Base-by-base conservation (phyloP, 2,329 filamentous ascomycete genomes). In the Colletotrichum cuscutae region DNA sequence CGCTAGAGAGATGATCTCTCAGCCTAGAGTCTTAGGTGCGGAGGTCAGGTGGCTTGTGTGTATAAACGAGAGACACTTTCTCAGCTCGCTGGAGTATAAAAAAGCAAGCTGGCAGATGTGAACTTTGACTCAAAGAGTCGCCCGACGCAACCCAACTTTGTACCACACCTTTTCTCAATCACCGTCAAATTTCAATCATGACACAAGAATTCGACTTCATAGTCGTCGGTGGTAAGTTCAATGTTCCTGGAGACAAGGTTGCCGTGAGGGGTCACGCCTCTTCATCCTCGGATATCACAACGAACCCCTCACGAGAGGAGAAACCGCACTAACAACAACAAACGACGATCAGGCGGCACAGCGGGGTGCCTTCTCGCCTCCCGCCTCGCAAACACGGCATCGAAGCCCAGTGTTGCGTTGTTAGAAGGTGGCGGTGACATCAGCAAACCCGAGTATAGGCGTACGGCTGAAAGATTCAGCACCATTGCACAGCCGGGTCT, bases 401-500 rank as follows among this genome's bases (percentile, higher is more conserved):
- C 83, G 46, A 82, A 80, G 9, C 90, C 90, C 0, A 83, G 78
- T 0, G 86, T 93, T 1, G 85, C 92, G 1, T 84, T 93, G 1
- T 80, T 93, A 2, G 91, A 93, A 79, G 90, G 90, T 1, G 91
- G 91, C 12, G 81, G 83, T 1, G 61, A 76, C 8, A 88, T 90
- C 60, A 83, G 86, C 1, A 5, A 78, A 82, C 9, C 81, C 87
- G 9, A 86, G 86, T 2, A 83, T 88, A 13, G 84, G 86, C 60
- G 88, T 85, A n/a, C 85, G 2, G 65, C 65, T 12, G 69, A 92
- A 75, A 85, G 90, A 59, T 93, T 87, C 79, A 76, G 83, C 2
- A 88, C 88, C 0, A 86, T 88, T 53, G 80, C 82, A 74, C 85
- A 88, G 49, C 66, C 80, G 6, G 82, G 85, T 9, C 80, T 90